These are phyloP conservation scores for Talaromyces wortmannii DNA, from an alignment of 495 filamentous ascomycete genomes.

Conservation along the genomic window DNA sequence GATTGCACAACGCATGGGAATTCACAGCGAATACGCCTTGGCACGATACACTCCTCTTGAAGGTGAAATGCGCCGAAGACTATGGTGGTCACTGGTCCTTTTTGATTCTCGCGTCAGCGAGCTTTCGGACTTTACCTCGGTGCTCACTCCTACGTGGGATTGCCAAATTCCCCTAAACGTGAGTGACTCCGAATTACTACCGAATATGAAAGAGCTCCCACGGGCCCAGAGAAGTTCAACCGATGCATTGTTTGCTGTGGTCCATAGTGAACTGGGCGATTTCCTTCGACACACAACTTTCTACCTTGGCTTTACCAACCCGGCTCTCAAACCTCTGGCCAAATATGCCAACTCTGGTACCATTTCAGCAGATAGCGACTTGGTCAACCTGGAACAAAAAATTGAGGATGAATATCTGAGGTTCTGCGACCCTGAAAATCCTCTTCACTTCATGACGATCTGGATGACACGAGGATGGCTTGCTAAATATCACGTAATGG, in stretches of 20 bases:
- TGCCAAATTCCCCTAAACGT: constrained; percentile 47
- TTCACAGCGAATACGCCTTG: constrained; percentile 36
- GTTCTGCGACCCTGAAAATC: constrained; percentile 38
- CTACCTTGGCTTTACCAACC: constrained; percentile 45
- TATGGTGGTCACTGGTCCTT: constrained; percentile 52
- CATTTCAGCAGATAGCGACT: constrained; percentile 13
- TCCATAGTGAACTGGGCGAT: constrained; percentile 42
- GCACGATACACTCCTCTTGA: constrained; percentile 33
- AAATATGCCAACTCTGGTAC: constrained; percentile 11
- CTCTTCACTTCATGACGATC: constrained; percentile 47
- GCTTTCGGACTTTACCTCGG: constrained; percentile 25
- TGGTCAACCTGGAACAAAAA: constrained; percentile 30
- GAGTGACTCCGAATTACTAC: constrained; percentile 47
- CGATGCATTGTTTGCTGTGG: constrained; percentile 45
- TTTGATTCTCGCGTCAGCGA: constrained; percentile 48
- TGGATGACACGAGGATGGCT: constrained; percentile 38
- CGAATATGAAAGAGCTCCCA: constrained; percentile 41
- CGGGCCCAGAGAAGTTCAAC: constrained; percentile 22
- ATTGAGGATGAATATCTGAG: constrained; percentile 42
- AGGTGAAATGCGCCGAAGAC: constrained; percentile 49
- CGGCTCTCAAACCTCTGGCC: constrained; percentile 32
- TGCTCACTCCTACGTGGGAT: constrained; percentile 47
- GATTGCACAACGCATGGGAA: constrained; percentile 46
- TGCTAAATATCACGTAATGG: constrained; percentile 38
- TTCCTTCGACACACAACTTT: constrained; percentile 36